phyloP scores from a whole-genome alignment of 108 stramenopile species.

The Cafeteria roenbergensis region DNA sequence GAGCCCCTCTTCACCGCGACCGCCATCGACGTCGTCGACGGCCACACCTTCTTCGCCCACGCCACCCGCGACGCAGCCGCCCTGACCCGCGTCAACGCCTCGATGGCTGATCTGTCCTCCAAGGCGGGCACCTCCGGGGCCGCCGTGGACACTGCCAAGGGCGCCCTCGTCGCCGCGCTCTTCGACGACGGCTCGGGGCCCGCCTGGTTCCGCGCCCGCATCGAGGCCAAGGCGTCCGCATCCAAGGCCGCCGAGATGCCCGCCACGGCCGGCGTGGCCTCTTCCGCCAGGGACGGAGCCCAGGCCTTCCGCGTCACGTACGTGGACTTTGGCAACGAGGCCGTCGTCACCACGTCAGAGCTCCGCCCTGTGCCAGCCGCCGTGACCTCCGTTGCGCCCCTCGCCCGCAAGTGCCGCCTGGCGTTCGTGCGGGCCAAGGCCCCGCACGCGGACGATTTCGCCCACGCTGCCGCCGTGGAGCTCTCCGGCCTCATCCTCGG shows the following conservation, averaged over 20 bases:
- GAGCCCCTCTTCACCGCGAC: slow-evolving; percentile 46
- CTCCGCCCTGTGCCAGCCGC: slow-evolving; percentile 63
- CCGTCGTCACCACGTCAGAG: slow-evolving; percentile 51
- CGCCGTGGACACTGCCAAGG: slow-evolving; percentile 34
- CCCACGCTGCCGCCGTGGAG: background rate
- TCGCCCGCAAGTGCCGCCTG: slow-evolving; percentile 63
- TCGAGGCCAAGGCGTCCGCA: too few species aligned
- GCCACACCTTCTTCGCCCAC: slow-evolving; percentile 73
- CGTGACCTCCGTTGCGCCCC: slow-evolving; percentile 60
- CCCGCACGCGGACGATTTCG: background rate
- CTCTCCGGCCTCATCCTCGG: background rate
- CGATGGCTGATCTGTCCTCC: background rate
- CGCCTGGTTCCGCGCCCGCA: slow-evolving; percentile 87
- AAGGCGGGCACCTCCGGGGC: background rate
- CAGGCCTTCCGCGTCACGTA: slow-evolving; percentile 53
- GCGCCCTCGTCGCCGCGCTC: slow-evolving; percentile 71
- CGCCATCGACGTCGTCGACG: slow-evolving; percentile 73
- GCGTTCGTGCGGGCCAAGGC: slow-evolving; percentile 36
- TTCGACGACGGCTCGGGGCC: slow-evolving; percentile 82
- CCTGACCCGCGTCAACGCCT: slow-evolving; percentile 5
- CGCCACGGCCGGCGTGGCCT: slow-evolving; percentile 28
- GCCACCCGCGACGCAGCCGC: slow-evolving; percentile 44
- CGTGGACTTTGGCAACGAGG: slow-evolving; percentile 89
- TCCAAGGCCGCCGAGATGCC: slow-evolving; percentile 34
- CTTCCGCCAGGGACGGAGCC: slow-evolving; percentile 6